A percentile compares a stretch with the other conserved stretches of the same genome.
phyloP scores from a whole-genome alignment of 306 rosid species.

The Lupinus albus region DNA sequence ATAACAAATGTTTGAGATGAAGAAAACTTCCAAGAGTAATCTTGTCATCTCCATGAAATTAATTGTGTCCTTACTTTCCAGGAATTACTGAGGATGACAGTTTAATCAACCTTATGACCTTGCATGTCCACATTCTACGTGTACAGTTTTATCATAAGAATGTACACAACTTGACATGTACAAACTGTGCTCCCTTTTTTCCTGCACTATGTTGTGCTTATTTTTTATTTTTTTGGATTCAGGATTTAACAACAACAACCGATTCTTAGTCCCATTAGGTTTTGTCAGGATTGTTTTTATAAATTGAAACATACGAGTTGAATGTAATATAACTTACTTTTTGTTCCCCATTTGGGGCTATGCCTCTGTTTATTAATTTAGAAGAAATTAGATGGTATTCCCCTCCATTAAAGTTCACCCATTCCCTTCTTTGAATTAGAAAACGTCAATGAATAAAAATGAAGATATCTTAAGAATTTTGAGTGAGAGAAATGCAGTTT shows the following conservation, averaged over 20 bases:
- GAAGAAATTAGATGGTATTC: no score
- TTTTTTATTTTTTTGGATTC: not conserved
- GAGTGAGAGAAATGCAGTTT: no score
- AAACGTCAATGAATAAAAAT: no score
- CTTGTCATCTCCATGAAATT: constrained; percentile 16
- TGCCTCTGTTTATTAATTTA: not conserved
- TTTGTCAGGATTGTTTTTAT: no score
- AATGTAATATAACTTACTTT: not conserved
- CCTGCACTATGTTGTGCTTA: not conserved
- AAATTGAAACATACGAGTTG: no score
- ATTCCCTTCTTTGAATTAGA: no score
- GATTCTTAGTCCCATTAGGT: no score
- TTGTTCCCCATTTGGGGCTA: not conserved
- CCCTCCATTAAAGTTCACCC: no score
- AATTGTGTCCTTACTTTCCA: constrained; percentile 43
- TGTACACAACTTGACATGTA: constrained; percentile 8
- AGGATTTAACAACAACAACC: no score
- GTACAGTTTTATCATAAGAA: constrained; percentile 42
- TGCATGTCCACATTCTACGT: constrained; percentile 38
- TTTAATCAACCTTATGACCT: constrained; percentile 54
- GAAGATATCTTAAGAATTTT: no score
- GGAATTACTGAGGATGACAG: constrained; percentile 67
- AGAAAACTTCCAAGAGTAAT: not conserved
- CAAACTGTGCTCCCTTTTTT: constrained; percentile 2
- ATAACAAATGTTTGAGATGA: constrained; percentile 36